These are phyloP conservation scores for Hypoxylon lienhwacheense DNA, from an alignment of 495 filamentous ascomycete genomes.

Conservation along the genomic window DNA sequence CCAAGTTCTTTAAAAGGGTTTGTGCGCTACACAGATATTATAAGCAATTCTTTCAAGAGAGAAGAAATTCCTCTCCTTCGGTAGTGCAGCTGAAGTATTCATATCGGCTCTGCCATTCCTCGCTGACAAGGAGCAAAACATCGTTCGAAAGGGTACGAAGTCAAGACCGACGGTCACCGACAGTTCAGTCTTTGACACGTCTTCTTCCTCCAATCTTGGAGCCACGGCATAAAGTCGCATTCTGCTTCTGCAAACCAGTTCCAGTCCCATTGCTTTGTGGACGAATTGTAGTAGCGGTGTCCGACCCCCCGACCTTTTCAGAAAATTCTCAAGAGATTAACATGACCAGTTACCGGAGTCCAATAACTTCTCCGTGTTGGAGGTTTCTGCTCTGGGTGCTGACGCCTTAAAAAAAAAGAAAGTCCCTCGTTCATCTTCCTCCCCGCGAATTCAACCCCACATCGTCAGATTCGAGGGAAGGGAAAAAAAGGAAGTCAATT, in stretches of 20 bases:
- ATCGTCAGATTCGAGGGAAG: conserved; percentile 37
- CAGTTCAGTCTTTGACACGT: no score
- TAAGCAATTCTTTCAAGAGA: conserved; percentile 17
- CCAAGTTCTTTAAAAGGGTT: no score
- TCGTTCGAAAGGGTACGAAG: not conserved
- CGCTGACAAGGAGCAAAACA: conserved; percentile 7
- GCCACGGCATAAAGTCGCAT: conserved; percentile 23
- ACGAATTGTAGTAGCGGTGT: conserved; percentile 48
- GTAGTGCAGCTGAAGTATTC: conserved; percentile 12
- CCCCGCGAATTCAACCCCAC: conserved; percentile 46
- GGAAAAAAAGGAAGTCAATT: conserved; percentile 18
- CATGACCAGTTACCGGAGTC: conserved; percentile 59
- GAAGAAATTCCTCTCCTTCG: conserved; percentile 4
- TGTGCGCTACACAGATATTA: conserved; percentile 34
- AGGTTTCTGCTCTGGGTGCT: conserved; percentile 55
- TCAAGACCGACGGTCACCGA: conserved; percentile 18
- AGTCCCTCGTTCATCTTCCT: conserved; percentile 34
- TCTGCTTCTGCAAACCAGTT: conserved; percentile 27
- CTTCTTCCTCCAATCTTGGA: conserved; percentile 24
- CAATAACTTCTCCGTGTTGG: conserved; percentile 57
- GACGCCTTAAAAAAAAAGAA: conserved; percentile 52
- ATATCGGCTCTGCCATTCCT: conserved; percentile 25
- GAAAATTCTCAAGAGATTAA: conserved; percentile 48
- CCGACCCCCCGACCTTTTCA: conserved; percentile 37
- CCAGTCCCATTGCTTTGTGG: conserved; percentile 38